These are phyloP conservation scores for Dictyostelium capitatum DNA, from an alignment of 78 protist genomes.

Conservation along the genomic window DNA sequence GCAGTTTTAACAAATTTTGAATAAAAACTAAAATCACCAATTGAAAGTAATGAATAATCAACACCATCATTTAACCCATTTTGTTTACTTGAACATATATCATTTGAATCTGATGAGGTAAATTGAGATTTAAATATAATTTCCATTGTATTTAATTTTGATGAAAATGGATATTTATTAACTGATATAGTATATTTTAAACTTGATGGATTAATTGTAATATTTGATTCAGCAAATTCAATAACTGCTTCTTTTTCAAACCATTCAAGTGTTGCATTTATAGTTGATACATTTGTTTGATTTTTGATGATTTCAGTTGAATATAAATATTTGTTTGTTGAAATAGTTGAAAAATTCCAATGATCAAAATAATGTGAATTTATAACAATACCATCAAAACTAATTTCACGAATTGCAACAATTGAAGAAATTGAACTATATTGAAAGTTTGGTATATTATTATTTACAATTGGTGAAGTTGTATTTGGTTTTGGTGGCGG, in stretches of 20 bases:
- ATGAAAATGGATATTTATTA: neutral
- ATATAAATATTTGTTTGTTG: neutral
- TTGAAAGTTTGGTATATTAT: neutral
- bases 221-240: neutral
- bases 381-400: neutral
- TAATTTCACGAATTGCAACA: neutral
- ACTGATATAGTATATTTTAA: slow-evolving; percentile 28
- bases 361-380: neutral
- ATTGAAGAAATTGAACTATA: neutral
- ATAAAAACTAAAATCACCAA: slow-evolving; percentile 15
- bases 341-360: neutral
- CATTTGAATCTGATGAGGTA: neutral
- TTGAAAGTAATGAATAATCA: slow-evolving; percentile 12
- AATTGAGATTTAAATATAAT: neutral
- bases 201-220: slow-evolving; percentile 34
- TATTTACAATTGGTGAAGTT: neutral
- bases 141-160: slow-evolving; percentile 15
- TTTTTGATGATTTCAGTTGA: neutral
- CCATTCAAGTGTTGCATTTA: neutral
- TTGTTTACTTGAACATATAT: slow-evolving; percentile 4
- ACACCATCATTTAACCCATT: neutral
- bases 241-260: slow-evolving; percentile 4
- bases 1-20: slow-evolving; percentile 26
- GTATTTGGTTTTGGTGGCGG: neutral
- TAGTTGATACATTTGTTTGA: neutral